Evolutionary conservation across 2,329 filamentous ascomycete genomes (phyloP).

Genomic region (Stromatinia cepivora): DNA sequence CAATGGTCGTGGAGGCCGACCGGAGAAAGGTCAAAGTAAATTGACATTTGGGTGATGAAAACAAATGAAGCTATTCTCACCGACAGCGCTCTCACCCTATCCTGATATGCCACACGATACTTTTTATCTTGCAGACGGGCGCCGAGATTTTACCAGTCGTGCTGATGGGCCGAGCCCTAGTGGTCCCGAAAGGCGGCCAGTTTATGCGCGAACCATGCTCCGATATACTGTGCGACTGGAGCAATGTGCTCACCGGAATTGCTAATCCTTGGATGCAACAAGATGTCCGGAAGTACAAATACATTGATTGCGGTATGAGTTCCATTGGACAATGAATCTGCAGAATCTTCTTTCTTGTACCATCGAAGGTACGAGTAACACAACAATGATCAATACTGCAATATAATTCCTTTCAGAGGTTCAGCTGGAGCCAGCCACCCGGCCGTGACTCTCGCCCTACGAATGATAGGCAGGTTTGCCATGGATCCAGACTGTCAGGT

Average conservation of each 20-base stretch:
- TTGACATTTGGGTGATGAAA: conserved; percentile 52
- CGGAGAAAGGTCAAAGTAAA: conserved; percentile 60
- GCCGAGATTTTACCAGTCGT: conserved; percentile 7
- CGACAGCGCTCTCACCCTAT: conserved; percentile 30
- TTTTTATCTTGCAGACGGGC: conserved; percentile 20
- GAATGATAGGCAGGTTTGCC: conserved; percentile 10
- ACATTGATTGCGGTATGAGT: background rate
- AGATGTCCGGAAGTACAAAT: conserved; percentile 18
- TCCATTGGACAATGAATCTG: conserved; percentile 8
- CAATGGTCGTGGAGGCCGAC: conserved; percentile 29
- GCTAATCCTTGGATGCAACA: conserved; percentile 12
- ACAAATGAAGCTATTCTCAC: conserved; percentile 14
- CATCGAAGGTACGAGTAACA: conserved; percentile 13
- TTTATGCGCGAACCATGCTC: conserved; percentile 9
- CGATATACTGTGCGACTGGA: conserved; percentile 7
- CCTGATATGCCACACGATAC: conserved; percentile 35
- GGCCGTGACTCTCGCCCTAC: conserved; percentile 7
- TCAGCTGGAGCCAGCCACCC: conserved; percentile 18
- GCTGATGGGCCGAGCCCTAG: conserved; percentile 17
- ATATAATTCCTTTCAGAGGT: conserved; percentile 2
- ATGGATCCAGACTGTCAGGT: conserved; percentile 14
- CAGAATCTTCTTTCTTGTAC: background rate
- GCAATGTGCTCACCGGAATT: conserved; percentile 15
- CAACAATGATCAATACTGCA: conserved; percentile 3
- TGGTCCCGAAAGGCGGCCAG: conserved; percentile 9